A percentile compares a stretch with the other conserved stretches of the same genome.
Evolutionary conservation across 352 stramenopile genomes (phyloP).

Genomic region (Globisporangium lucens): DNA sequence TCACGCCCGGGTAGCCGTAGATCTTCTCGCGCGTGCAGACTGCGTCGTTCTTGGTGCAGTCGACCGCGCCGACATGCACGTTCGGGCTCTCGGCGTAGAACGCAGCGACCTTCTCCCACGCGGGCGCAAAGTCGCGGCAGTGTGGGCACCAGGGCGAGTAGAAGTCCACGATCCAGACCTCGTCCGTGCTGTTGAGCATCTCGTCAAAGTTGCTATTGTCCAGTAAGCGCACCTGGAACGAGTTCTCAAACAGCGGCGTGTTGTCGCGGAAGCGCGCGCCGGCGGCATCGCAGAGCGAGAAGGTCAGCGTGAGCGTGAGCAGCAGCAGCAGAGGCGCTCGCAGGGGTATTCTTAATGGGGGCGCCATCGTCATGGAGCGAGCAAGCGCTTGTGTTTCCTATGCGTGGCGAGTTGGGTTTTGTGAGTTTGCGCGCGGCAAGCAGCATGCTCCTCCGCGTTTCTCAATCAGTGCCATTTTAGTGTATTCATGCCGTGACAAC

Average conservation of each 20-base stretch:
- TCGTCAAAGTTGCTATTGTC: slow-evolving; percentile 33
- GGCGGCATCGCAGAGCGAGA: background rate
- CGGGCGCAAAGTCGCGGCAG: slow-evolving; percentile 72
- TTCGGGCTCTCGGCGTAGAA: slow-evolving; percentile 57
- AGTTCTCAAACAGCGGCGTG: slow-evolving; percentile 61
- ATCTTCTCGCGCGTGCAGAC: slow-evolving; percentile 67
- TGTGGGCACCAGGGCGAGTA: slow-evolving; percentile 86
- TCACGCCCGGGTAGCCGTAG: slow-evolving; percentile 58
- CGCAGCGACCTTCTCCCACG: slow-evolving; percentile 63
- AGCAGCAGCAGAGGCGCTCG: background rate
- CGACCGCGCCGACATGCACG: slow-evolving; percentile 70
- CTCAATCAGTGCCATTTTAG: background rate
- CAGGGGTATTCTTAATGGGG: background rate
- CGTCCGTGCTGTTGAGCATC: slow-evolving; percentile 46
- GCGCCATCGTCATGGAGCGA: background rate
- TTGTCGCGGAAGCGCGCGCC: slow-evolving; percentile 38
- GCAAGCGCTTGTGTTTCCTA: background rate
- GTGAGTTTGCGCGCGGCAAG: background rate
- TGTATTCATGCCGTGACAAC: background rate
- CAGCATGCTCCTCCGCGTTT: background rate
- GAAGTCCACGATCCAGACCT: slow-evolving; percentile 81
- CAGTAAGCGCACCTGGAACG: slow-evolving; percentile 56
- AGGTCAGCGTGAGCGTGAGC: background rate
- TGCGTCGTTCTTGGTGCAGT: slow-evolving; percentile 60
- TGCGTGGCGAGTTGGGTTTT: background rate